These are phyloP conservation scores for Sisymbrium altissimum DNA, from an alignment of 345 rosid species.

Conservation along the genomic window DNA sequence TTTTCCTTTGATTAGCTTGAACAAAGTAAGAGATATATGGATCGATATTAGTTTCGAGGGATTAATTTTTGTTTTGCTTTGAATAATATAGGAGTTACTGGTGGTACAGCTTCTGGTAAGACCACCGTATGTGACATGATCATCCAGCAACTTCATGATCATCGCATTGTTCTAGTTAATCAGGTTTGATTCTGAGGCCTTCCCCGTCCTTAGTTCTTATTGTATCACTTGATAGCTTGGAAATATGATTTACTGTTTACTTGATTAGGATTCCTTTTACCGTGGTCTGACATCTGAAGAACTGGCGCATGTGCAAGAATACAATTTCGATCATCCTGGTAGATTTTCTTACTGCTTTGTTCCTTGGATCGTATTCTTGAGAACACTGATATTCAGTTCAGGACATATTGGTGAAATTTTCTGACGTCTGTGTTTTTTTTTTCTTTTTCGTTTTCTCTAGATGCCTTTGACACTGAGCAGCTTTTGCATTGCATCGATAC, in stretches of 20 bases:
- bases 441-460: conserved; percentile 35
- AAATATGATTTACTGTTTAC: background rate
- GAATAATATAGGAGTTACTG: conserved; percentile 71
- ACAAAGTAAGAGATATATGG: background rate
- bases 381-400: background rate
- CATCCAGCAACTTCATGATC: conserved; percentile 97
- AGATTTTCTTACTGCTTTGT: background rate
- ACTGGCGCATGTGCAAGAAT: conserved; percentile 74
- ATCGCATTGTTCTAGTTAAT: conserved; percentile 88
- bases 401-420: background rate
- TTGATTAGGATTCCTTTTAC: conserved; percentile 84
- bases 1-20: background rate
- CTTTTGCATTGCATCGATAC: conserved; percentile 73
- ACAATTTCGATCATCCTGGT: conserved; percentile 99
- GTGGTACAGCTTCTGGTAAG: conserved; percentile 99
- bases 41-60: background rate
- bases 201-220: conserved; percentile 1
- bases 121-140: conserved; percentile 99
- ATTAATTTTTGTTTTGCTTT: background rate
- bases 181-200: conserved; percentile 51
- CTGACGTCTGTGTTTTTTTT: background rate
- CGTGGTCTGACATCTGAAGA: conserved; percentile 90
- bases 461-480: conserved; percentile 98
- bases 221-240: background rate
- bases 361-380: background rate